Percentiles rank a stretch among this genome's conserved stretches.
Evolutionary conservation across 2,329 filamentous ascomycete species (phyloP).

Genomic region (Fusarium proliferatum): DNA sequence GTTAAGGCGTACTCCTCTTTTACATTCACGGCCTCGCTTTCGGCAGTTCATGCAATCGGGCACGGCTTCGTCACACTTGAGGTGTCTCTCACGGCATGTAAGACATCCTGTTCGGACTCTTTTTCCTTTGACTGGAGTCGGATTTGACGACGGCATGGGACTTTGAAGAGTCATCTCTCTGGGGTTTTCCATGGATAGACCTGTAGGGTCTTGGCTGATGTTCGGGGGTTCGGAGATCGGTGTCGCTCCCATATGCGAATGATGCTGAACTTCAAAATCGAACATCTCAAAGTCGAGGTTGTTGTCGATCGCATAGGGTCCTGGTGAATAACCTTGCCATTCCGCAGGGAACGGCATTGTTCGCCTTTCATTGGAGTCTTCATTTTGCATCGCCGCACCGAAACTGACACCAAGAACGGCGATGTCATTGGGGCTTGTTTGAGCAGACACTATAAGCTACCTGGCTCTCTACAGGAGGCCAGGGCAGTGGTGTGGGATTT

Average conservation of each 20-base stretch:
- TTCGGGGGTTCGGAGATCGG: conserved; percentile 21
- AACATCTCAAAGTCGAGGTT: conserved; percentile 5
- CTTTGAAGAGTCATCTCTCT: conserved; percentile 24
- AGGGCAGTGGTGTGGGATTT: conserved; percentile 9
- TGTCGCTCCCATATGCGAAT: conserved; percentile 6
- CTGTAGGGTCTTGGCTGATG: conserved; percentile 6
- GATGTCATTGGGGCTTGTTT: conserved; percentile 30
- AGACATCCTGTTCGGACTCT: conserved; percentile 90
- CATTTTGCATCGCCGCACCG: conserved; percentile 44
- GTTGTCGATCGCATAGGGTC: conserved; percentile 10
- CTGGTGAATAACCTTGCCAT: conserved; percentile 28
- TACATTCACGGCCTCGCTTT: conserved; percentile 87
- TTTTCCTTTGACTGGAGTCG: conserved; percentile 61
- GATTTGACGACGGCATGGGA: conserved; percentile 14
- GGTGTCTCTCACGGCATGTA: conserved; percentile 87
- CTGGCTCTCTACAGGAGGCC: conserved; percentile 22
- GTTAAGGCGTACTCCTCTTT: conserved; percentile 86
- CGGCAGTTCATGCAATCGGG: conserved; percentile 80
- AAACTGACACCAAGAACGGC: conserved; percentile 34
- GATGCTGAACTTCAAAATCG: conserved; percentile 11
- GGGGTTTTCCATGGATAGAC: conserved; percentile 12
- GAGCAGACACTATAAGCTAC: conserved; percentile 29
- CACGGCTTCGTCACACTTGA: conserved; percentile 86
- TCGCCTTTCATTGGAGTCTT: conserved; percentile 31
- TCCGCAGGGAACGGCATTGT: conserved; percentile 22